Evolutionary conservation across 2,329 filamentous ascomycete species (phyloP), one percentile per base, ranked within the genome.

Genomic region (Helotiales sp.): DNA sequence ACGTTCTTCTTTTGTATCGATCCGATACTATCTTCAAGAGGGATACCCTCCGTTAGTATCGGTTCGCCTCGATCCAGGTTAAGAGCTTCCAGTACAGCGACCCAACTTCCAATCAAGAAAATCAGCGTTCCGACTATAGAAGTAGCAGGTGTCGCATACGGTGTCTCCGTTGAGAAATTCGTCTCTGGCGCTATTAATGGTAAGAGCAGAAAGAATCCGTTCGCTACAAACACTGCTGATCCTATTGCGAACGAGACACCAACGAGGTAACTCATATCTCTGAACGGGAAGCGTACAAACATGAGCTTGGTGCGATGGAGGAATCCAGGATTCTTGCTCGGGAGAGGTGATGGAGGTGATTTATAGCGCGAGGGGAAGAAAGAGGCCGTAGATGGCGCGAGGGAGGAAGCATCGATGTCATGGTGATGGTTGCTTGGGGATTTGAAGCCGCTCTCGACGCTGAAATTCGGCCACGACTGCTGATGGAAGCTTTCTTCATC

Each of bases 141-240:
- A 2, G 61, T 54, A 5, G 56, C 54, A 15, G 63, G 58, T 33
- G 59, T 60, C 19, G 55, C 62, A 52, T 65, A 63, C 19, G 62
- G 44, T 29, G 52, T 29, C 29, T 60, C 57, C 4, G 40, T 52
- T 4, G 9, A n/a, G 47, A 63, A 65, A 17, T 34, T 25, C 10
- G 52, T 60, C 10, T 40, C 42, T 38, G 64, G 64, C 13, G 57
- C 58, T 17, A 60, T 52, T 6, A 63, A 30, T 5, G 64, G 60
- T 25, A 66, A 44, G 2, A 61, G 10, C 10, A 67, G 54, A 44
- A 64, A 64, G 49, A 66, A 64, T n/a, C 57, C 63, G 38, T 65
- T 63, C 19, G 54, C 55, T n/a, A 67, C 56, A 42, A 65, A 67
- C 9, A 59, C 38, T 15, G 53, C 54, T 24, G 64, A 67, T 8